Evolutionary conservation across 495 filamentous ascomycete species (phyloP), one percentile per base, ranked within the genome.

Genomic region (Xylaria grammica): DNA sequence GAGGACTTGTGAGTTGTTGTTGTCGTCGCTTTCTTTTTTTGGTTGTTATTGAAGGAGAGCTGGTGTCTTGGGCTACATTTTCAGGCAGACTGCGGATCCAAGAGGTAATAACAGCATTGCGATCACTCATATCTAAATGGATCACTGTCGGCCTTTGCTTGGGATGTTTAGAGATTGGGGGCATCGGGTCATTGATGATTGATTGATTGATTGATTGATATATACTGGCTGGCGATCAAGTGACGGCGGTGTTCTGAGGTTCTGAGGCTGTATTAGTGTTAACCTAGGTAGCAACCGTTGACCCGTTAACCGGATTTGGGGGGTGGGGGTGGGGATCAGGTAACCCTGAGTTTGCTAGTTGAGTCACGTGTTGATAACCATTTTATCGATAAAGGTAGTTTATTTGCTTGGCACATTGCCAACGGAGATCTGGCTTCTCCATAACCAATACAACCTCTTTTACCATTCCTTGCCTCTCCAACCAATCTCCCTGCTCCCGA

Each of bases 1-100:
- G 48, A 50, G 48, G 48, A 24, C 48, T 50, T 50, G 48, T 50
- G 48, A 50, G 48, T 29, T 50, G 48, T 29, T 50, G 48, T 50
- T 13, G 48, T 24, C 13, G 48, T 50, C 48, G 48, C 48, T 50
- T 50, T 50, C 48, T 50, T 50, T 27, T 50, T 22, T 50, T 50
- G 4, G 48, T 50, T 29, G 48, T 50, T 50, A 44, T 44, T 13
- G 22, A 29, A 50, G 48, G 48, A 22, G 24, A 11, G 48, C 48
- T 29, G 22, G 11, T 50, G 8, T 50, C 48, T 50, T 50, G 10
- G 48, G 48, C 48, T 50, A 27, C 48, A 27, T 50, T 50, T 13
- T 29, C 48, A 29, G 48, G 48, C 22, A 50, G 48, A 50, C 48
- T 50, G 22, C 24, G 29, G 48, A 50, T 50, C 48, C 48, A 50